A percentile compares a stretch with the other conserved stretches of the same genome.
These are phyloP conservation scores for Populus alba DNA, from an alignment of 345 rosid species.

Conservation along the genomic window DNA sequence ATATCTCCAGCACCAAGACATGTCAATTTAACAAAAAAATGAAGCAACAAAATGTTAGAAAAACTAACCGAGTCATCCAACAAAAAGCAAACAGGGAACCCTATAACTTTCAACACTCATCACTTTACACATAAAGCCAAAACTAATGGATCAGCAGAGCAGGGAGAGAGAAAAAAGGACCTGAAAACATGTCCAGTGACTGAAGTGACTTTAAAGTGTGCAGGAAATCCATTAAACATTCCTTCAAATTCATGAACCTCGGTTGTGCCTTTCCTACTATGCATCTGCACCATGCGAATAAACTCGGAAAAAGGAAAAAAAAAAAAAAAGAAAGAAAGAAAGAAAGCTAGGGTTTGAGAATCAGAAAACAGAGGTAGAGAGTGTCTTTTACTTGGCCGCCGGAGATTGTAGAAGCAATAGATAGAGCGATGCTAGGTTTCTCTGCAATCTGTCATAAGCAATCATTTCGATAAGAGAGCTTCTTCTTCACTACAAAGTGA, in stretches of 20 bases:
- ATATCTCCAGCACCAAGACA: too few relatives aligned
- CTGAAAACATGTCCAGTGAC: conserved; percentile 96
- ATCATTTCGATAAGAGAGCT: too few relatives aligned
- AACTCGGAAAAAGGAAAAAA: not conserved
- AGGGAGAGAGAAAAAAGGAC: conserved; percentile 33
- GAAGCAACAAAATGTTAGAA: too few relatives aligned
- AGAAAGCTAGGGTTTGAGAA: not conserved
- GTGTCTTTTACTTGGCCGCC: conserved; percentile 52
- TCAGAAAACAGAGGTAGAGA: not conserved
- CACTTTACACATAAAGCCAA: not conserved
- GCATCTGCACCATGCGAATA: conserved; percentile 46
- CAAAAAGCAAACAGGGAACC: too few relatives aligned
- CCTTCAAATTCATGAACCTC: conserved; percentile 90
- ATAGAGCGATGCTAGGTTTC: conserved; percentile 94
- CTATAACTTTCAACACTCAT: too few relatives aligned
- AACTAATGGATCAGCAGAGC: not conserved
- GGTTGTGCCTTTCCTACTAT: conserved; percentile 70
- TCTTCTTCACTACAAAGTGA: too few relatives aligned
- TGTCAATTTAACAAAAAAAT: too few relatives aligned
- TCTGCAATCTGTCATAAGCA: conserved; percentile 65
- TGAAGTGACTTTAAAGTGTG: conserved; percentile 69
- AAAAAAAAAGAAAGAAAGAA: not conserved
- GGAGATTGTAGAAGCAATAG: conserved; percentile 80
- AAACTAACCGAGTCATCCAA: too few relatives aligned
- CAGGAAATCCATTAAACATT: conserved; percentile 55